Evolutionary conservation across 176 grass and related monocot genomes (phyloP).

Genomic region (Otatea glauca): DNA sequence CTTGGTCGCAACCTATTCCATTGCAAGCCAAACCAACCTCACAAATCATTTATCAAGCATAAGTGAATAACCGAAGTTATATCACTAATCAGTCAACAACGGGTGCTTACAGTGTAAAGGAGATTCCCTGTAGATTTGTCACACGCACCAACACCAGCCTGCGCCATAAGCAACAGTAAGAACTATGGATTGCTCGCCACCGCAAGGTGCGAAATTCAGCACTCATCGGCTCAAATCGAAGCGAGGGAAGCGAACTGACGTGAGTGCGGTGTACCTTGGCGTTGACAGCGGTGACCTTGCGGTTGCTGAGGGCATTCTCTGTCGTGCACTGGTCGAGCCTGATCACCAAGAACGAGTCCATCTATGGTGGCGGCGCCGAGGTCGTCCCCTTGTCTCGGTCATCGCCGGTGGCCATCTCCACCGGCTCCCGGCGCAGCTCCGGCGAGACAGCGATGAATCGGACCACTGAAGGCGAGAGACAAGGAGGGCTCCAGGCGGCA

Average conservation of each 20-base stretch:
- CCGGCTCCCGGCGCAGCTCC: neutral
- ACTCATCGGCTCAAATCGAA: neutral
- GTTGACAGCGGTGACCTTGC: conserved; percentile 66
- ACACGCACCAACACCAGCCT: conserved; percentile 38
- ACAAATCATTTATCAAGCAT: conserved; percentile 2
- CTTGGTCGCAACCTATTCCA: conserved; percentile 58
- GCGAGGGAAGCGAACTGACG: neutral
- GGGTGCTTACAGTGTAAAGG: conserved; percentile 52
- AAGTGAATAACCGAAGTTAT: neutral
- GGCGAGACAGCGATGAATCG: neutral
- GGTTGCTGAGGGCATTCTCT: conserved; percentile 62
- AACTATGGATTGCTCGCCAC: neutral
- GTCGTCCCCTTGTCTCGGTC: neutral
- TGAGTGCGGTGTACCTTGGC: conserved; percentile 36
- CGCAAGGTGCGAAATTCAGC: neutral
- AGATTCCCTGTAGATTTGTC: neutral
- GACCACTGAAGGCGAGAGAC: no score
- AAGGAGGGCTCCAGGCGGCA: no score
- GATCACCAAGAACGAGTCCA: conserved; percentile 57
- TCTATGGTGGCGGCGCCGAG: neutral
- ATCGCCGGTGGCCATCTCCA: conserved; percentile 15
- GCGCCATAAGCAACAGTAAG: neutral
- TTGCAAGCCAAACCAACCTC: neutral
- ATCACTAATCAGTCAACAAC: neutral
- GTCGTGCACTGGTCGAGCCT: conserved; percentile 60